A percentile compares a stretch with the other conserved stretches of the same genome.
Conservation (phyloP, 805 yeast species). For the Kluyveromyces aestuarii region DNA sequence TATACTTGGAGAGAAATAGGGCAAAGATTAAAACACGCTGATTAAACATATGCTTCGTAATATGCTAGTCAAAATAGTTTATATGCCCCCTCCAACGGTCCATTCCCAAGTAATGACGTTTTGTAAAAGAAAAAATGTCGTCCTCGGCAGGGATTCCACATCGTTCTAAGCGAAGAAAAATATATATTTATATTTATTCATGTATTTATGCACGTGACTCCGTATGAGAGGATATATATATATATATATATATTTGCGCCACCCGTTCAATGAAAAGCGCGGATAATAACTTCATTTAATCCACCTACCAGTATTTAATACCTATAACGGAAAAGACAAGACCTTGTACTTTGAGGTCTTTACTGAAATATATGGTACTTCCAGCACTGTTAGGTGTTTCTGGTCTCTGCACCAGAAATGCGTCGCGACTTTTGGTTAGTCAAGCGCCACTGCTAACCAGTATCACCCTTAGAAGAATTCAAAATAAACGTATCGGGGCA, state of each 20-base stretch:
- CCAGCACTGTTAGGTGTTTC: constrained; percentile 2
- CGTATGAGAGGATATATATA: not conserved
- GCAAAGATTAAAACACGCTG: not conserved
- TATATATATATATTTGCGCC: not conserved
- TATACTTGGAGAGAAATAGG: not conserved
- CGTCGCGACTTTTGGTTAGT: not conserved
- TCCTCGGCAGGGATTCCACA: no score
- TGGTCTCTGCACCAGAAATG: constrained; percentile 1
- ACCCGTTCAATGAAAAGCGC: not conserved
- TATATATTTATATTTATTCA: no score
- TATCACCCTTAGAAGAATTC: not conserved
- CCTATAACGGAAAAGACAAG: not conserved
- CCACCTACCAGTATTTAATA: not conserved
- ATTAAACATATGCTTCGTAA: no score
- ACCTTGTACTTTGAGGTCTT: not conserved
- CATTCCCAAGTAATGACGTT: no score
- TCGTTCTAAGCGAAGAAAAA: no score
- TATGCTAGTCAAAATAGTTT: not conserved
- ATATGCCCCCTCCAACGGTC: no score
- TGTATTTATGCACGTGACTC: not conserved
- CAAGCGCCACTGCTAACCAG: not conserved
- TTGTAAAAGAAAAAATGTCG: no score
- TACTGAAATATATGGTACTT: not conserved
- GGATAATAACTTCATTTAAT: not conserved
- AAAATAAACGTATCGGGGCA: not conserved